Base-by-base conservation (phyloP, 2,329 filamentous ascomycete genomes). In the Fusarium siculi region DNA sequence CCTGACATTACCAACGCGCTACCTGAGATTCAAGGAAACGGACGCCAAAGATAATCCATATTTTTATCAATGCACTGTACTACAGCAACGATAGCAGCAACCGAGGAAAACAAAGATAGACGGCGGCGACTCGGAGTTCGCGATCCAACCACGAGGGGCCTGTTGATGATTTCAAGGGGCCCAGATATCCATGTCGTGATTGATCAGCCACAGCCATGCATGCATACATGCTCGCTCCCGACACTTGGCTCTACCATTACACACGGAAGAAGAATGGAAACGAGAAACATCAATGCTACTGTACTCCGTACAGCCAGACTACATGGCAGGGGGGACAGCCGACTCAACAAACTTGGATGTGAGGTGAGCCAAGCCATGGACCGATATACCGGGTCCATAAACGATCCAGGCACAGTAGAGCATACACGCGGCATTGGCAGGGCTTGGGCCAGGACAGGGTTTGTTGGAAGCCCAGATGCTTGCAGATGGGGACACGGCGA, bases 361-460 rank as follows among this genome's bases (percentile, higher is more conserved):
- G 50, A 69, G 44, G 63, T 42, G 47, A 61, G 60, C 70, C 71
- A 71, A 73, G 52, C 37, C 46, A 70, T 53, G 49, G 53, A 65
- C 70, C 70, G 42, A 73, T 66, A 67, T 71, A 49, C 62, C 34
- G 60, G 67, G 55, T 62, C 68, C 44, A 42, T 73, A 40, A 56
- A 66, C 52, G 62, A 74, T 71, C 70, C 70, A 73, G 70, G 70
- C 62, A 73, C 62, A 57, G n/a, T 40, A 59, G 23, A 64, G 36
- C 50, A 52, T 58, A 68, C 70, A 49, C 66, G 63, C 67, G 71
- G 71, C 67, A 74, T 57, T 74, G 66, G 57, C 71, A 73, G 58
- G 30, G 49, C 49, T 19, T n/a, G 23, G 58, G 53, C 53, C 47
- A 49, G 44, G 65, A 36, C 70, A 71, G 52, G 71, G 70, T 28